phyloP scores from a whole-genome alignment of 441 rosid genomes.

The Erysimum pusillum region DNA sequence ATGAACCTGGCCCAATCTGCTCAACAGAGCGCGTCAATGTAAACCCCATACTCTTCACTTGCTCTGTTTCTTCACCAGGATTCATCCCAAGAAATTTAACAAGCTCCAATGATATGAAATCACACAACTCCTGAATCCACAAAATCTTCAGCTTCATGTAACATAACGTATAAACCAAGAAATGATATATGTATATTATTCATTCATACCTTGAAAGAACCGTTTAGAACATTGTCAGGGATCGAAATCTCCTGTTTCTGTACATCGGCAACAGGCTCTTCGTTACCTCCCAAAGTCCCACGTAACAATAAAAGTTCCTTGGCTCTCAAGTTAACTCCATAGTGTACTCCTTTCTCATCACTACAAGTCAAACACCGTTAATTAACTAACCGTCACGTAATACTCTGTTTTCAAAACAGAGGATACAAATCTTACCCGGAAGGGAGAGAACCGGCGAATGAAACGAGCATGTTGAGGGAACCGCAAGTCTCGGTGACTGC shows the following conservation, averaged over 20 bases:
- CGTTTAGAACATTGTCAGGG: conserved; percentile 47
- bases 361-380: conserved; percentile 40
- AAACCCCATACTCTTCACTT: conserved; percentile 55
- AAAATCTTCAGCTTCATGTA: not conserved
- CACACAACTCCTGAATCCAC: conserved; percentile 53
- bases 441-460: conserved; percentile 60
- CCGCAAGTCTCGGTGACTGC: conserved; percentile 30
- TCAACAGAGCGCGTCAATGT: conserved; percentile 54
- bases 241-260: conserved; percentile 57
- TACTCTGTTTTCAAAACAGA: not conserved
- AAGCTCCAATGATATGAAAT: conserved; percentile 57
- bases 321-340: conserved; percentile 62
- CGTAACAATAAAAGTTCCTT: conserved; percentile 52
- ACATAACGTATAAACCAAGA: conserved; percentile 23
- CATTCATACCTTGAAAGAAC: conserved; percentile 52
- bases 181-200: not conserved
- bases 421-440: conserved; percentile 53
- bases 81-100: conserved; percentile 54
- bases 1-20: conserved; percentile 44
- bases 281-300: conserved; percentile 59
- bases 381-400: not conserved
- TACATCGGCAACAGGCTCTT: conserved; percentile 59
- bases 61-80: conserved; percentile 41
- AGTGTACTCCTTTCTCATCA: conserved; percentile 64
- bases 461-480: conserved; percentile 59